Percentiles rank a stretch among this genome's conserved stretches.
phyloP scores from a whole-genome alignment of 106 monocot species.

The Narthecium ossifragum region DNA sequence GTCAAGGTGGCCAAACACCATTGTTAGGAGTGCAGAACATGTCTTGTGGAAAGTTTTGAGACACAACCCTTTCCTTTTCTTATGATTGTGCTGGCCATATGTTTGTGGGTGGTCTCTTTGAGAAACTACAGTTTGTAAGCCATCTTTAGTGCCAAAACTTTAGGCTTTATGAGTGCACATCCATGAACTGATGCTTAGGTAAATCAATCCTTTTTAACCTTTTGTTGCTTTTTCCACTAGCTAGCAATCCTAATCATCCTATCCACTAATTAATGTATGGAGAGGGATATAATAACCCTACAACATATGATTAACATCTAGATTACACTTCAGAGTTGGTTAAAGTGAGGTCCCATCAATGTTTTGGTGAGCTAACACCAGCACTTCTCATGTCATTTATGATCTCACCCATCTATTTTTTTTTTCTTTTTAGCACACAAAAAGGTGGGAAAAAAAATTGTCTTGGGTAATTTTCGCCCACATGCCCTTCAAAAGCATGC shows the following conservation, averaged over 20 bases:
- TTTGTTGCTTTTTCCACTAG: not conserved
- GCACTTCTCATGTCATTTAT: no score
- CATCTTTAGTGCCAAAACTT: constrained; percentile 3
- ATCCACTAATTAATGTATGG: not conserved
- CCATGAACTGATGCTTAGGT: not conserved
- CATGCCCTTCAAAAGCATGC: not conserved
- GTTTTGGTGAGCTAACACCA: no score
- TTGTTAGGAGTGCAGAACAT: no score
- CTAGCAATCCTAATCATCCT: not conserved
- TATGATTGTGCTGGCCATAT: not conserved
- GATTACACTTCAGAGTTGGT: no score
- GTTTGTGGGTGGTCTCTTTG: not conserved
- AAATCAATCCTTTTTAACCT: not conserved
- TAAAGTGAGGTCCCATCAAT: no score
- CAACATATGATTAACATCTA: not conserved
- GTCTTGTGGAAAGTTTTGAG: not conserved
- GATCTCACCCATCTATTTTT: not conserved
- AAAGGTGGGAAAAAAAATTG: not conserved
- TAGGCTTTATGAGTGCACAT: constrained; percentile 9
- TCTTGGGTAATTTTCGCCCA: not conserved
- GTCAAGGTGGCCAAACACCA: not conserved
- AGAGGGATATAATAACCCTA: not conserved
- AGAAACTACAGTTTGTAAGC: no score
- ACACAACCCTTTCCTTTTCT: not conserved
- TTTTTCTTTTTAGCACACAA: not conserved